phyloP scores from a whole-genome alignment of 2,329 filamentous ascomycete genomes.

The Fusarium xylarioides region DNA sequence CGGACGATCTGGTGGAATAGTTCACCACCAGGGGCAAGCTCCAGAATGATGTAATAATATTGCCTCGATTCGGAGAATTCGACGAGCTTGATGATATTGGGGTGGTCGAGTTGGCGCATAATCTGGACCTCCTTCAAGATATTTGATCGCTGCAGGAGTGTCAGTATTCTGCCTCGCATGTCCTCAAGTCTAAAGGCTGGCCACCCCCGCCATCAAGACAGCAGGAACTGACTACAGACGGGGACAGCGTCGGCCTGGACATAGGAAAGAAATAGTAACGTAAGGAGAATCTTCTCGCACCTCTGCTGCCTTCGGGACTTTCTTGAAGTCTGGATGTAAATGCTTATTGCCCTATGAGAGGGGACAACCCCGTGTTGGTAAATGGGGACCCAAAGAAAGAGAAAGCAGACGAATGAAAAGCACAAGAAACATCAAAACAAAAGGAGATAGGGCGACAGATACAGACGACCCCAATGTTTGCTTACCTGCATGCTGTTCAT shows the following conservation, averaged over 20 bases:
- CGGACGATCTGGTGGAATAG: constrained; percentile 98
- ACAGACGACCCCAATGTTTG: constrained; percentile 47
- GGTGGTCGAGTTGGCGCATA: constrained; percentile 96
- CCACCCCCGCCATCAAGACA: constrained; percentile 28
- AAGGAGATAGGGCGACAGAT: constrained; percentile 38
- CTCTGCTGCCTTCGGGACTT: constrained; percentile 95
- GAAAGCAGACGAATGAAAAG: constrained; percentile 3
- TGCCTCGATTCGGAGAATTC: constrained; percentile 93
- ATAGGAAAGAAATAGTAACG: constrained; percentile 33
- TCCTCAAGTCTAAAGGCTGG: constrained; percentile 27
- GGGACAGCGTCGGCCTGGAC: constrained; percentile 32
- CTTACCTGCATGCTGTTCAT: constrained; percentile 99
- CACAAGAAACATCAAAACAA: constrained; percentile 21
- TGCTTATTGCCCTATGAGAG: constrained; percentile 81
- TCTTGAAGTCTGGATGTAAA: constrained; percentile 96
- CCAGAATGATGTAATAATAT: constrained; percentile 97
- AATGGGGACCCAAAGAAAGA: constrained; percentile 46
- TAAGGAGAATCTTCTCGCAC: constrained; percentile 71
- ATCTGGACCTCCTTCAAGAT: constrained; percentile 99
- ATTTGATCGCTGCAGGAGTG: constrained; percentile 79
- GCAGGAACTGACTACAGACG: constrained; percentile 35
- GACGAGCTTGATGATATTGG: constrained; percentile 92
- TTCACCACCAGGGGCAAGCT: constrained; percentile 94
- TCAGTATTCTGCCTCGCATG: constrained; percentile 41
- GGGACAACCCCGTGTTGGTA: constrained; percentile 63